Percentiles rank a stretch among this genome's conserved stretches.
These are phyloP conservation scores for Discostella stelligeroides DNA, from an alignment of 108 stramenopile genomes.

Conservation along the genomic window DNA sequence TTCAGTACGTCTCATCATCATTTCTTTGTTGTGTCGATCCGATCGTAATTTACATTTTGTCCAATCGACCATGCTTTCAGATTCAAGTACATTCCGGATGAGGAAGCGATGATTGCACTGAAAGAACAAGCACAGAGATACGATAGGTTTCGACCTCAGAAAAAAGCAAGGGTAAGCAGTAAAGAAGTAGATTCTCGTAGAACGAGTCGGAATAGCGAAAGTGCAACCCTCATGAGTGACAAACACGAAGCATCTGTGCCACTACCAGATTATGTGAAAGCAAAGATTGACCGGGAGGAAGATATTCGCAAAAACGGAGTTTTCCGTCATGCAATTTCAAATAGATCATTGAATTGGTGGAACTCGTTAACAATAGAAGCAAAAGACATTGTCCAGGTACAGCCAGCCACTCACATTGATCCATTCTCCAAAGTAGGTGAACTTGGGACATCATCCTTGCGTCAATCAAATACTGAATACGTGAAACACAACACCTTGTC, in stretches of 20 bases:
- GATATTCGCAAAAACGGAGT: constrained; percentile 54
- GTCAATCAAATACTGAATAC: constrained; percentile 69
- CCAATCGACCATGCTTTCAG: constrained; percentile 2
- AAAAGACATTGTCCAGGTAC: constrained; percentile 79
- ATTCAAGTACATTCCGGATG: constrained; percentile 58
- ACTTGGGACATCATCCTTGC: constrained; percentile 72
- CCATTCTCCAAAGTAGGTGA: constrained; percentile 60
- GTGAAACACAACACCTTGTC: constrained; percentile 72
- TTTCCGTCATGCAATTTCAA: constrained; percentile 37
- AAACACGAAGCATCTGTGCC: constrained; percentile 46
- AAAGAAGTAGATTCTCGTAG: constrained; percentile 47
- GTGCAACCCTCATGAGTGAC: constrained; percentile 14
- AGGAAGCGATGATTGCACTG: constrained; percentile 79
- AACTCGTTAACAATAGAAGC: constrained; percentile 61
- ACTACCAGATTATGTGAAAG: constrained; percentile 66
- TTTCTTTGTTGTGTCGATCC: neutral
- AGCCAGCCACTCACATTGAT: constrained; percentile 78
- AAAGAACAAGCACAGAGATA: constrained; percentile 79
- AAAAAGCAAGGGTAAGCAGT: constrained; percentile 44
- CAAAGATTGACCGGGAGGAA: constrained; percentile 69
- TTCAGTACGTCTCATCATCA: constrained; percentile 37
- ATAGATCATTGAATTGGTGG: constrained; percentile 36
- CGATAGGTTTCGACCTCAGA: constrained; percentile 49
- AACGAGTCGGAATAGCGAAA: constrained; percentile 45
- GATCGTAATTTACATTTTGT: neutral